Conservation (phyloP, 2,329 filamentous ascomycete species). For the Aspergillus clavatus region DNA sequence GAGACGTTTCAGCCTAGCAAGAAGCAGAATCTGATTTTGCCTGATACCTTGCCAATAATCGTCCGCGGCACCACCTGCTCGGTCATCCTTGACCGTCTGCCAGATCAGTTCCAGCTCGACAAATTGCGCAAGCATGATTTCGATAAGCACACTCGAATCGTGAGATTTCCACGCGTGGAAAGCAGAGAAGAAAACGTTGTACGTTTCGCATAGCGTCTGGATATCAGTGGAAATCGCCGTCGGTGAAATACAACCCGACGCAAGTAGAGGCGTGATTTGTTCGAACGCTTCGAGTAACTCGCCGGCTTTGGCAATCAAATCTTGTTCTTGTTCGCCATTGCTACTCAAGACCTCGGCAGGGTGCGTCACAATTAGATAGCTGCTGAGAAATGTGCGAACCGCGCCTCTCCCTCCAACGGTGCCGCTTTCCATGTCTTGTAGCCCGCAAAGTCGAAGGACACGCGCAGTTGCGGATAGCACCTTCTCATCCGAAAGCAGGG, state of each 20-base stretch:
- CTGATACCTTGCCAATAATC: conserved; percentile 63
- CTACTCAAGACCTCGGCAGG: conserved; percentile 57
- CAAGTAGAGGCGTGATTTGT: conserved; percentile 47
- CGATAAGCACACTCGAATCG: conserved; percentile 58
- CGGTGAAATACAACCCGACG: conserved; percentile 37
- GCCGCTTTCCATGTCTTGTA: conserved; percentile 50
- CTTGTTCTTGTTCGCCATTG: conserved; percentile 58
- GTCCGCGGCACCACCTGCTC: conserved; percentile 55
- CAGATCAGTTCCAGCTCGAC: conserved; percentile 63
- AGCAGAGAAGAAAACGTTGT: conserved; percentile 56
- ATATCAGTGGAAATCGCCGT: conserved; percentile 44
- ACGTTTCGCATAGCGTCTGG: conserved; percentile 51
- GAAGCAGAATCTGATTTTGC: conserved; percentile 59
- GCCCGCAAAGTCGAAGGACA: conserved; percentile 53
- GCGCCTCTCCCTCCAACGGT: conserved; percentile 47
- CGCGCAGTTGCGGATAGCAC: conserved; percentile 52
- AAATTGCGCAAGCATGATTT: conserved; percentile 63
- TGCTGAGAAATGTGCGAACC: conserved; percentile 59
- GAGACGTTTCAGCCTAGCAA: conserved; percentile 58
- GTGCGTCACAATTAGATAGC: conserved; percentile 59
- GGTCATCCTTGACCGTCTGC: conserved; percentile 63
- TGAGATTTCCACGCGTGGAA: conserved; percentile 63
- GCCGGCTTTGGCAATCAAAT: conserved; percentile 57
- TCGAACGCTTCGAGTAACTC: conserved; percentile 56
- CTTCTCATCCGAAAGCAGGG: conserved; percentile 49